Percentiles rank a stretch among this genome's conserved stretches.
phyloP scores from a whole-genome alignment of 1,284 basidiomycete genomes.

The Termitomyces sp. region DNA sequence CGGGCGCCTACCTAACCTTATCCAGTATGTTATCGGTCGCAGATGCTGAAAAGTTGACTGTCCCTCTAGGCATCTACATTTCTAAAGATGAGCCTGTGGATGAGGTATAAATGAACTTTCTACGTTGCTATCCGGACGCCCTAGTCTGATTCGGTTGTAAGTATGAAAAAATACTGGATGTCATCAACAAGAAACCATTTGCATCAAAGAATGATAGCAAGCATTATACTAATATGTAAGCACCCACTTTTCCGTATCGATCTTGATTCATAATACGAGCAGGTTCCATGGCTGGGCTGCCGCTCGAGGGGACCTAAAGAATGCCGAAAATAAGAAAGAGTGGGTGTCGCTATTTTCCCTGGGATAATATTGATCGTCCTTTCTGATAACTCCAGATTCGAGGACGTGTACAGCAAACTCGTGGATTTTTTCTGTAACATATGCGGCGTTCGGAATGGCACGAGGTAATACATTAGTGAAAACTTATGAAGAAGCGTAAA shows the following conservation, averaged over 20 bases:
- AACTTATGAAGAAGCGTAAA: neutral
- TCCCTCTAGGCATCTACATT: constrained; percentile 57
- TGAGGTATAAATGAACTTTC: constrained; percentile 31
- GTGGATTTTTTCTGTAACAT: constrained; percentile 43
- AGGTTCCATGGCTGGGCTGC: constrained; percentile 74
- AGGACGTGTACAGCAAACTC: constrained; percentile 58
- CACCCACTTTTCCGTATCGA: constrained; percentile 2
- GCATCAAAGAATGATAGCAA: constrained; percentile 51
- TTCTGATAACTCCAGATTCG: constrained; percentile 31
- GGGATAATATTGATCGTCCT: neutral
- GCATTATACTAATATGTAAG: constrained; percentile 47
- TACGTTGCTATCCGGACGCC: neutral
- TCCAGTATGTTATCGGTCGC: constrained; percentile 51
- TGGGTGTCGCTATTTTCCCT: constrained; percentile 26
- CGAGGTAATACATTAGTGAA: neutral
- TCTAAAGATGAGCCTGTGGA: constrained; percentile 57
- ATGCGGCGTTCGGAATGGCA: neutral
- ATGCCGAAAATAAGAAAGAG: constrained; percentile 61
- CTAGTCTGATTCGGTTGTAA: constrained; percentile 16
- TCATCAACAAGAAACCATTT: constrained; percentile 47
- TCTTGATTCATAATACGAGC: constrained; percentile 3
- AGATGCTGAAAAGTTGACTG: constrained; percentile 46
- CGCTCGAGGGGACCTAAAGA: constrained; percentile 59
- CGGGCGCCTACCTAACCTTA: neutral
- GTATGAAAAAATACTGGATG: constrained; percentile 49